phyloP scores from a whole-genome alignment of 441 rosid genomes.

The Arabidopsis hybrid region DNA sequence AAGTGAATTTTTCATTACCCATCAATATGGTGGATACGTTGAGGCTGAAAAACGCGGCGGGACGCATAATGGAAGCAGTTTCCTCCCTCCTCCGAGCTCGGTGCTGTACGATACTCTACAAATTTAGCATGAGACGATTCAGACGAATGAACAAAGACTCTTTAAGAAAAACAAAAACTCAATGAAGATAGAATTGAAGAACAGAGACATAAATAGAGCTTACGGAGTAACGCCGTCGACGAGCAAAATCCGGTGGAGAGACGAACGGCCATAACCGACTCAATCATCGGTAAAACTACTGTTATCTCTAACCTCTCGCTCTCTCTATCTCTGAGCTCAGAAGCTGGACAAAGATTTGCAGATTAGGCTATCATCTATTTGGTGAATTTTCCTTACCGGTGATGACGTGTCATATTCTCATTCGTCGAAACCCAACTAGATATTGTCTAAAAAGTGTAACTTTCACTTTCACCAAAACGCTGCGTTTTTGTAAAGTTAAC shows the following conservation, averaged over 20 bases:
- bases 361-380: conserved; percentile 41
- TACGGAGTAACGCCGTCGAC: conserved; percentile 60
- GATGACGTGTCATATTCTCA: conserved; percentile 29
- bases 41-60: conserved; percentile 53
- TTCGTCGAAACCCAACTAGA: conserved; percentile 8
- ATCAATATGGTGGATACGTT: conserved; percentile 47
- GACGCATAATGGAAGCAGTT: conserved; percentile 49
- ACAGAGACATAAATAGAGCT: conserved; percentile 17
- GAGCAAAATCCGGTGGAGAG: conserved; percentile 52
- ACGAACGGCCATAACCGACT: conserved; percentile 69
- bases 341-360: conserved; percentile 31
- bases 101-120: conserved; percentile 61
- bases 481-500: conserved; percentile 13
- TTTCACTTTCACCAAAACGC: conserved; percentile 36
- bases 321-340: conserved; percentile 32
- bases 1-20: conserved; percentile 50
- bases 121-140: background rate
- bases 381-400: conserved; percentile 18
- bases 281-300: conserved; percentile 52
- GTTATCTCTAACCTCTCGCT: conserved; percentile 14
- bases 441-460: conserved; percentile 16
- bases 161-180: no score
- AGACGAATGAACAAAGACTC: no score
- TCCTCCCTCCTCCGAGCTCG: conserved; percentile 58
- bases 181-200: no score